These are phyloP conservation scores for Heterobasidion irregulare DNA, from an alignment of 1,284 basidiomycete species.

Conservation along the genomic window DNA sequence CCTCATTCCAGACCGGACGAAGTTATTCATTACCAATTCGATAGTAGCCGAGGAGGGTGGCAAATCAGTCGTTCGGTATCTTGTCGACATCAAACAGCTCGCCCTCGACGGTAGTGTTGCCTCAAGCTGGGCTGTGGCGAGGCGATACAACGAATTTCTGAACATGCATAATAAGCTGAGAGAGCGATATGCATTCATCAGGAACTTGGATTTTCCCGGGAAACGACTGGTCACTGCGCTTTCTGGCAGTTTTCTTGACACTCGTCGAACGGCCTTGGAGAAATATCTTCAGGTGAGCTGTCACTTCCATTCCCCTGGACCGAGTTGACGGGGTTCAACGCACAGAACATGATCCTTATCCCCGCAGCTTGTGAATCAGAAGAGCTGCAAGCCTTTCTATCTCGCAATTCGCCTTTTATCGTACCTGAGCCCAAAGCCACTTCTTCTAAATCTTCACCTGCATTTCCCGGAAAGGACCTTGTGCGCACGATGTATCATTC, in stretches of 20 bases:
- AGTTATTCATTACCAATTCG: constrained; percentile 71
- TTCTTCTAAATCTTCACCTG: constrained; percentile 25
- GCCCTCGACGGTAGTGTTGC: constrained; percentile 66
- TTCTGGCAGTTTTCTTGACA: constrained; percentile 80
- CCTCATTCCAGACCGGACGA: constrained; percentile 73
- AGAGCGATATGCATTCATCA: constrained; percentile 62
- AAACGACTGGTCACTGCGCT: constrained; percentile 83
- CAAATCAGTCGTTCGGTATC: constrained; percentile 85
- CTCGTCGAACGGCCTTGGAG: constrained; percentile 72
- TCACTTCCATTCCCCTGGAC: neutral
- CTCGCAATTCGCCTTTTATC: constrained; percentile 74
- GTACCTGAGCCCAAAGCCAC: constrained; percentile 30
- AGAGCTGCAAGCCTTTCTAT: constrained; percentile 82
- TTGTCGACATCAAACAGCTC: constrained; percentile 87
- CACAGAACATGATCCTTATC: constrained; percentile 65
- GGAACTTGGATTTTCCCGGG: constrained; percentile 79
- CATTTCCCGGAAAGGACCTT: constrained; percentile 63
- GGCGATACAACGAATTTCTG: constrained; percentile 93
- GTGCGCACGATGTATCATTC: constrained; percentile 83
- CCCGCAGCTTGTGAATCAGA: constrained; percentile 75
- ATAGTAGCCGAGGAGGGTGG: constrained; percentile 76
- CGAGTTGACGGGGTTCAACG: neutral
- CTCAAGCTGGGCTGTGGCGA: constrained; percentile 86
- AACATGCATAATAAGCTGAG: constrained; percentile 80
- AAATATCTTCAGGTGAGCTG: constrained; percentile 77